Percentiles rank a stretch among this genome's conserved stretches.
These are phyloP conservation scores for Dipteronia dyeriana DNA, from an alignment of 345 rosid genomes.

Conservation along the genomic window DNA sequence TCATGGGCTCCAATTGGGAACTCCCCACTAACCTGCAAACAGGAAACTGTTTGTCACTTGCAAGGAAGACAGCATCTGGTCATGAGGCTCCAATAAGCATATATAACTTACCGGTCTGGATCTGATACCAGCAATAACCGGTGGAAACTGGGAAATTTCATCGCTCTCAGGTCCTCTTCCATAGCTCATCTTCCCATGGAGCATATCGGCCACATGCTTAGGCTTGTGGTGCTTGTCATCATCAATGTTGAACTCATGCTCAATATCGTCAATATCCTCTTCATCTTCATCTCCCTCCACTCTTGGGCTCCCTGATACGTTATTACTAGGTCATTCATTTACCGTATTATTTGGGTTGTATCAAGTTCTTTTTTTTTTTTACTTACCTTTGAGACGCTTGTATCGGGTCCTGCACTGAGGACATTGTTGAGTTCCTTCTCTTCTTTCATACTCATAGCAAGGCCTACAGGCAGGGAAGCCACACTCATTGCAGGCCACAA, in stretches of 20 bases:
- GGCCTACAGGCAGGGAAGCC: constrained; percentile 96
- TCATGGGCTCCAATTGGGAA: constrained; percentile 68
- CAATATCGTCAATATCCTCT: constrained; percentile 91
- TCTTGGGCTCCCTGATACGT: constrained; percentile 61
- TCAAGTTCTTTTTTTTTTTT: no score
- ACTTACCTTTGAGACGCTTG: constrained; percentile 84
- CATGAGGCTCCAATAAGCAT: background rate
- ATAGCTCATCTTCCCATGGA: constrained; percentile 93
- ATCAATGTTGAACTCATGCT: constrained; percentile 88
- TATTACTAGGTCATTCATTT: no score
- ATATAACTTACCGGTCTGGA: constrained; percentile 72
- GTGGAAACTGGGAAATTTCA: constrained; percentile 69
- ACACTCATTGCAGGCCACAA: constrained; percentile 97
- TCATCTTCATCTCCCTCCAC: constrained; percentile 98
- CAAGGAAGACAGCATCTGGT: background rate
- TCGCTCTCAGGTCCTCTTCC: constrained; percentile 96
- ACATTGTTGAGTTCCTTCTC: constrained; percentile 89
- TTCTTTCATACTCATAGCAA: constrained; percentile 93
- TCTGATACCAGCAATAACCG: constrained; percentile 60
- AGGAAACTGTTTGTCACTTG: background rate
- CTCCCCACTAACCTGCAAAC: constrained; percentile 84
- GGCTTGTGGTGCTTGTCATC: constrained; percentile 72
- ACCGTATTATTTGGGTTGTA: no score
- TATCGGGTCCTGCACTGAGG: constrained; percentile 96
- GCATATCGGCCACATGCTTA: constrained; percentile 75